Evolutionary conservation across 176 grass and related monocot genomes (phyloP), one percentile per base, ranked within the genome.

Genomic region (Secale cereale): DNA sequence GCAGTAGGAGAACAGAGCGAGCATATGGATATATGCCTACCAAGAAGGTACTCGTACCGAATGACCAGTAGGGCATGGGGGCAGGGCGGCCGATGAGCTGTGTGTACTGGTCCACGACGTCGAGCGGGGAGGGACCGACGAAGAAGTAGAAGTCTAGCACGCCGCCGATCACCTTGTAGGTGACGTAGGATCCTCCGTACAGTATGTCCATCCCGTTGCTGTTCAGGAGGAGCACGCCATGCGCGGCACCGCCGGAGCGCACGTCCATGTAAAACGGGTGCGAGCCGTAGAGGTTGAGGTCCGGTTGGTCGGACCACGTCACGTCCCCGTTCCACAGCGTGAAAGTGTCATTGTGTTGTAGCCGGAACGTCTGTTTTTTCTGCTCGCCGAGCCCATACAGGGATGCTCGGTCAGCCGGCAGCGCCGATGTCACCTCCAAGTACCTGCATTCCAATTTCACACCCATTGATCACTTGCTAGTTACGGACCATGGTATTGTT

Each of bases 221-320:
- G 74, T 92, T 98, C 12, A 98, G 83, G 10, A 98, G 88, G 12
- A 98, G 86, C 69, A 98, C 96, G 28, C 93, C 96, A 13, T 98
- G 96, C 7, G 96, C 78, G 11, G 39, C 43, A 45, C 71, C 71
- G 45, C 3, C 83, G 81, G 40, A 80, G 29, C 96, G 68, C 35
- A 98, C 70, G 80, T 98, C 96, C 48, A 98, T 82, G 89, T 98
- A 98, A 85, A 95, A 95, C 7, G 96, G 96, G 62, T 98, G 96
- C 2, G 93, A 98, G 6, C 96, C 93, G 7, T 98, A 98, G 9
- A 98, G 82, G 78, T 98, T 98, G 45, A 94, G 22, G 67, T 95
- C 89, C 0, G 59, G 41, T 45, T 50, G 23, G 59, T 32, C 62
- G n/a, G 3, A 0, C 2, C 91, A 57, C 2, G 17, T 14, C 20